A percentile compares a stretch with the other conserved stretches of the same genome.
These are phyloP conservation scores for Gleditsia sinensis DNA, from an alignment of 306 rosid genomes.

Conservation along the genomic window DNA sequence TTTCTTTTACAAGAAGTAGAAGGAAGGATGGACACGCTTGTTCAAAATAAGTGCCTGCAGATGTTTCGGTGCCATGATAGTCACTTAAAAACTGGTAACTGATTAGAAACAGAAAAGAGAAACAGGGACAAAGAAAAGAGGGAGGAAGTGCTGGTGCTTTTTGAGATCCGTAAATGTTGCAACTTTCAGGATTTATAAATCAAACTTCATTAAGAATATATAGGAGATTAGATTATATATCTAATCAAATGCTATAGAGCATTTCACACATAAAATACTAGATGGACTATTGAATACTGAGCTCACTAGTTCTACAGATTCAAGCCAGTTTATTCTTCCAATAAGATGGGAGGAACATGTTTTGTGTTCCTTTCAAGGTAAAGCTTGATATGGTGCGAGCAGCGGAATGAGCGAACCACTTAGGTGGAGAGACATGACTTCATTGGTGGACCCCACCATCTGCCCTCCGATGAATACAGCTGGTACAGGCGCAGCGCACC, in stretches of 20 bases:
- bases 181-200: constrained; percentile 33
- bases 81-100: not conserved
- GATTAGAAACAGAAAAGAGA: constrained; percentile 6
- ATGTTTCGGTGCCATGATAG: no score
- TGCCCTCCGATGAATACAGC: constrained; percentile 93
- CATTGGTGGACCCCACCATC: constrained; percentile 86
- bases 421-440: constrained; percentile 95
- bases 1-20: constrained; percentile 18
- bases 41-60: constrained; percentile 25
- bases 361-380: constrained; percentile 30
- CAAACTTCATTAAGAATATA: constrained; percentile 64
- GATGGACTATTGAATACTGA: constrained; percentile 45
- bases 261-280: constrained; percentile 41
- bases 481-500: constrained; percentile 71
- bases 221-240: constrained; percentile 59
- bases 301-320: constrained; percentile 44
- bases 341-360: constrained; percentile 37
- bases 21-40: constrained; percentile 16
- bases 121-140: not conserved
- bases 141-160: not conserved
- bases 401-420: constrained; percentile 64
- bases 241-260: constrained; percentile 60
- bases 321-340: constrained; percentile 64
- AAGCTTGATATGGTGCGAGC: constrained; percentile 55
- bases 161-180: not conserved